phyloP scores from a whole-genome alignment of 306 rosid genomes.

The Sicyos edulis region DNA sequence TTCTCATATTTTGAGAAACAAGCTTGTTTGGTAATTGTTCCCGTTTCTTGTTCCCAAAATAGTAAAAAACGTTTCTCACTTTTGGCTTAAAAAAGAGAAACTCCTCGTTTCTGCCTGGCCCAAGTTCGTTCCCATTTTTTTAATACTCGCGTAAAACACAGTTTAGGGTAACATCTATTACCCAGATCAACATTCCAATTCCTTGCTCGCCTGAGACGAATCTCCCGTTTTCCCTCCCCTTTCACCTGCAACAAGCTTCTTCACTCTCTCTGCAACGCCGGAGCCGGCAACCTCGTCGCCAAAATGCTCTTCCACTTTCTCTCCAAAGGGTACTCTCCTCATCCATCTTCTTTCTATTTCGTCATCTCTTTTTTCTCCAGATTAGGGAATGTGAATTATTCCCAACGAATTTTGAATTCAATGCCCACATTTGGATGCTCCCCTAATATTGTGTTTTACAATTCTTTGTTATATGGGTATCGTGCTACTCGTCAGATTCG shows the following conservation, averaged over 20 bases:
- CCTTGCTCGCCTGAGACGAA: constrained; percentile 30
- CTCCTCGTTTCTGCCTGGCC: too few species aligned
- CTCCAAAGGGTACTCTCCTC: constrained; percentile 35
- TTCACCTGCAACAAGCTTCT: constrained; percentile 35
- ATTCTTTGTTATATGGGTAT: constrained; percentile 33
- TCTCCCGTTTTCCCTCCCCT: constrained; percentile 24
- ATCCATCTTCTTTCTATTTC: constrained; percentile 34
- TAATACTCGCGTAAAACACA: too few species aligned
- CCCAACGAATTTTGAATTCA: constrained; percentile 15
- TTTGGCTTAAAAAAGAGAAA: too few species aligned
- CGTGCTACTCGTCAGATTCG: constrained; percentile 23
- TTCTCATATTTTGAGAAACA: too few species aligned
- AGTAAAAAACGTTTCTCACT: too few species aligned
- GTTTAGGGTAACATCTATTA: too few species aligned
- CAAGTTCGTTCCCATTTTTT: too few species aligned
- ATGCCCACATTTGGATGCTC: constrained; percentile 32
- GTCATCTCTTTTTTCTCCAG: constrained; percentile 28
- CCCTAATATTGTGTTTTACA: constrained; percentile 34
- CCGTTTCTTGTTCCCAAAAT: too few species aligned
- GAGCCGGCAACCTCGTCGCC: constrained; percentile 28
- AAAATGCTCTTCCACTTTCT: constrained; percentile 27
- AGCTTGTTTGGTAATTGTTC: too few species aligned
- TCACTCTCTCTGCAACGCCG: constrained; percentile 26
- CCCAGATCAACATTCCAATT: too few species aligned
- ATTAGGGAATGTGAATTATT: constrained; percentile 21